Conservation (phyloP, 108 stramenopile species). For the Pseudonitzschia multiseries region DNA sequence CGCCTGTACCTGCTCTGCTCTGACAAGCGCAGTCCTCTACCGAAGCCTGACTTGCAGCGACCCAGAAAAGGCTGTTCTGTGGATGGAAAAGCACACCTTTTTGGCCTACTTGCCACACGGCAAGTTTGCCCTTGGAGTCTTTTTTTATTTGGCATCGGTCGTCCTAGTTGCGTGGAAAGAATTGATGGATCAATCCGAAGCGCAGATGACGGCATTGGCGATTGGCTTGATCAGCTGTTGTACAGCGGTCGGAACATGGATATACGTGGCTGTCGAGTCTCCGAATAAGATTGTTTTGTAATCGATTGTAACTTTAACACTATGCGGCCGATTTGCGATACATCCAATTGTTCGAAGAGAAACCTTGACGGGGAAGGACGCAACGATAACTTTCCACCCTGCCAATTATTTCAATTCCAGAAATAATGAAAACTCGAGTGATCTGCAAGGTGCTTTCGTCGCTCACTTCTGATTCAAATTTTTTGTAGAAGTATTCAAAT, state of each 20-base stretch:
- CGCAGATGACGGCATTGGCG: background rate
- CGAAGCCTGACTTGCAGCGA: background rate
- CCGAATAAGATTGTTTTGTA: background rate
- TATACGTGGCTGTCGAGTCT: background rate
- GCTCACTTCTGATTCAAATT: too few species aligned
- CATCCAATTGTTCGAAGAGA: too few species aligned
- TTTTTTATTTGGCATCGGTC: background rate
- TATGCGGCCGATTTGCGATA: too few species aligned
- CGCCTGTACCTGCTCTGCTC: constrained; percentile 1
- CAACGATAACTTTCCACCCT: too few species aligned
- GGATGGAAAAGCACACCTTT: background rate
- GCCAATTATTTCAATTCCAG: too few species aligned
- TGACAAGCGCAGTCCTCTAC: background rate
- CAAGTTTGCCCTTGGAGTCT: background rate
- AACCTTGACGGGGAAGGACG: too few species aligned
- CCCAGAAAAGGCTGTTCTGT: background rate
- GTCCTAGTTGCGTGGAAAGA: background rate
- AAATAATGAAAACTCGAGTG: too few species aligned
- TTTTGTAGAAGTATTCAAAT: too few species aligned
- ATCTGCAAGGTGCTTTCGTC: too few species aligned
- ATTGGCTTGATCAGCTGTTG: background rate
- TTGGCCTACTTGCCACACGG: background rate
- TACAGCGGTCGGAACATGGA: background rate
- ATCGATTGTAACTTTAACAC: background rate
- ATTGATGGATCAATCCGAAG: background rate